Evolutionary conservation across 108 stramenopile species (phyloP), one percentile per base, ranked within the genome.

Genomic region (Parietichytrium sp.): DNA sequence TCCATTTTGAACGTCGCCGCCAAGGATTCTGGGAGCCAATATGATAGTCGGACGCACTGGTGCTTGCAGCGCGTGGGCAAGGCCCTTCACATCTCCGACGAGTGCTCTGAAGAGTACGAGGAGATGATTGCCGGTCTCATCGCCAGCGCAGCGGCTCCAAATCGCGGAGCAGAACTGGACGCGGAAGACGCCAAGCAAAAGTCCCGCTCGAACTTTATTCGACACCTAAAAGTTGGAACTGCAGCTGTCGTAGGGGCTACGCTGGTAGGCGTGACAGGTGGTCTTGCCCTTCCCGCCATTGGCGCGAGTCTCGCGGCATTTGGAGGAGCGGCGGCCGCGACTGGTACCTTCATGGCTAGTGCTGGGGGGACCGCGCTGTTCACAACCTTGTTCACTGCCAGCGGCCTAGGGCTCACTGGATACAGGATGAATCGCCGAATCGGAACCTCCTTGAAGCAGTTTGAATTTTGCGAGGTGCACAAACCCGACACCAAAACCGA

Each of bases 41-140:
- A 72, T 42, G 61, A 72, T 27, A 42, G 38, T 16, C 61, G 61
- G 10, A 72, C 61, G 61, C 61, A 72, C 2, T 42, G 61, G n/a
- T 72, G 61, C 33, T 42, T 72, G 42, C 61, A 42, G 0, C 33
- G 18, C 2, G 61, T 72, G 61, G 45, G 61, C 61, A 72, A 72
- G 0, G 36, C 36, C 33, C 61, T 72, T 25, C 20, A 45, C 10
- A 33, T 72, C 42, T 72, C 61, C 20, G n/a, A 25, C 61, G 61
- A 31, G 61, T 72, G 61, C 61, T 45, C 45, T 20, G 61, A 72
- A 33, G 61, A 72, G 42, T 72, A 72, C 61, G 61, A 72, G 61
- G 61, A 72, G 20, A 72, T 72, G 61, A 72, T 72, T 2, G 61
- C 61, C 42, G 61, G 61, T 31, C 42, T 72, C 10, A 42, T 72